phyloP scores from a whole-genome alignment of 768 basidiomycete genomes.

The Auricularia auricula-judae region DNA sequence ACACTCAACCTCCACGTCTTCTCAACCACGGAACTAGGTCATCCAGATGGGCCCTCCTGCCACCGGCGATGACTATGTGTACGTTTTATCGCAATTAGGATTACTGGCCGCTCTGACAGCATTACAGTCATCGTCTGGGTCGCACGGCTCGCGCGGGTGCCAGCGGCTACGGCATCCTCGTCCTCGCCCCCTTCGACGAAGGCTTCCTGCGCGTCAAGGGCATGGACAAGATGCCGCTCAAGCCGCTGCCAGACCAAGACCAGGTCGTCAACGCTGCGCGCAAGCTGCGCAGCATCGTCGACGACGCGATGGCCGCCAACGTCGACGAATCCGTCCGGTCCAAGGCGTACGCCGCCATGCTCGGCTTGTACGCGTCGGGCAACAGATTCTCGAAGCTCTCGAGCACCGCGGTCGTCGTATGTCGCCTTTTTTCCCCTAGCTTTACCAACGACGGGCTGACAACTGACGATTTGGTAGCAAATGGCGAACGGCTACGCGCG shows the following conservation, averaged over 20 bases:
- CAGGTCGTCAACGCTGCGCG: neutral
- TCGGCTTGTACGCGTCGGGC: constrained; percentile 11
- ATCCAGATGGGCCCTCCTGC: constrained; percentile 34
- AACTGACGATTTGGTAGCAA: constrained; percentile 12
- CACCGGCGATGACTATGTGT: constrained; percentile 26
- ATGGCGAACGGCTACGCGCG: constrained; percentile 24
- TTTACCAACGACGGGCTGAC: constrained; percentile 25
- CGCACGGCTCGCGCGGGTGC: constrained; percentile 32
- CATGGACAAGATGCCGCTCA: constrained; percentile 31
- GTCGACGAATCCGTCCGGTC: constrained; percentile 15
- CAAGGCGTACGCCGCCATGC: constrained; percentile 39
- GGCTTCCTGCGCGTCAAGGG: constrained; percentile 33
- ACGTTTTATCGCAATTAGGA: constrained; percentile 6
- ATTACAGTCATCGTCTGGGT: constrained; percentile 29
- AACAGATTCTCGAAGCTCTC: neutral
- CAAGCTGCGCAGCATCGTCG: constrained; percentile 10
- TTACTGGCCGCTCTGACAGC: neutral
- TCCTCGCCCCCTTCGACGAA: constrained; percentile 41
- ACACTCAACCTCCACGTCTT: too few relatives aligned
- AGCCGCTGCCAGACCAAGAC: constrained; percentile 16
- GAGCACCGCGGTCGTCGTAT: constrained; percentile 21
- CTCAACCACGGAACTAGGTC: constrained; percentile 12
- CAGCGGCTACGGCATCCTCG: constrained; percentile 37
- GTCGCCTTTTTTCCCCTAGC: constrained; percentile 46
- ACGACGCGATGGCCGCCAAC: constrained; percentile 21